Conservation (phyloP, 805 yeast genomes). For the Groenewaldozyma salmanticensis region DNA sequence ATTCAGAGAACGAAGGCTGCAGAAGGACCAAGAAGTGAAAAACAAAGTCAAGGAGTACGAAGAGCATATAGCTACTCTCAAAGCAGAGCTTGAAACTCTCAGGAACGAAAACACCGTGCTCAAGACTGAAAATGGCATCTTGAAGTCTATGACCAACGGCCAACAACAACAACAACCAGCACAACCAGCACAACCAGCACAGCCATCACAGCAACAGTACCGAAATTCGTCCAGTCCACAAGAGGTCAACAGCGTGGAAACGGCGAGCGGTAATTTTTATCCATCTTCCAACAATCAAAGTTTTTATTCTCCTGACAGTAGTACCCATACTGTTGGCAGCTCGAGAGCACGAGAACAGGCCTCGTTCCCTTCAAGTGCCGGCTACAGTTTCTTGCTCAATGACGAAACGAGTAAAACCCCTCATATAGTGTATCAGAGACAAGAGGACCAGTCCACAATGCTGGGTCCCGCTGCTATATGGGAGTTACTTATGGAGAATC, state of each 20-base stretch:
- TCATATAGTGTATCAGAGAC: conserved; percentile 13
- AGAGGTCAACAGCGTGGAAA: neutral
- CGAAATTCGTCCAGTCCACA: neutral
- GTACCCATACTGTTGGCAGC: too few species aligned
- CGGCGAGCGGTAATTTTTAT: conserved; percentile 1
- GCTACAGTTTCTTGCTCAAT: conserved; percentile 12
- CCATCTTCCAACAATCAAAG: neutral
- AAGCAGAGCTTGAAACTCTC: conserved; percentile 40
- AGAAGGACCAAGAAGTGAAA: conserved; percentile 58
- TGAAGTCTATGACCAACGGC: conserved; percentile 22
- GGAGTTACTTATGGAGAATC: conserved; percentile 56
- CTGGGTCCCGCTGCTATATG: conserved; percentile 72
- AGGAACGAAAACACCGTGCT: conserved; percentile 48
- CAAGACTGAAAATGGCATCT: conserved; percentile 51
- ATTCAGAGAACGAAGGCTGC: conserved; percentile 72
- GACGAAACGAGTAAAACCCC: conserved; percentile 10
- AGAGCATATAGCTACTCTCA: conserved; percentile 37
- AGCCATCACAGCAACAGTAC: too few species aligned
- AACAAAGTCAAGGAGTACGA: conserved; percentile 49
- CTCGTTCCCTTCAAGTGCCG: conserved; percentile 14
- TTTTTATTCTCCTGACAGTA: too few species aligned
- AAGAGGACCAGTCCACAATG: conserved; percentile 35
- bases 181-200: neutral
- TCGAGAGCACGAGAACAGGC: conserved; percentile 1
- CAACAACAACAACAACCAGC: conserved; percentile 1